Evolutionary conservation across 164 flowering plant genomes (phyloP).

Genomic region (Kingdonia uniflora): DNA sequence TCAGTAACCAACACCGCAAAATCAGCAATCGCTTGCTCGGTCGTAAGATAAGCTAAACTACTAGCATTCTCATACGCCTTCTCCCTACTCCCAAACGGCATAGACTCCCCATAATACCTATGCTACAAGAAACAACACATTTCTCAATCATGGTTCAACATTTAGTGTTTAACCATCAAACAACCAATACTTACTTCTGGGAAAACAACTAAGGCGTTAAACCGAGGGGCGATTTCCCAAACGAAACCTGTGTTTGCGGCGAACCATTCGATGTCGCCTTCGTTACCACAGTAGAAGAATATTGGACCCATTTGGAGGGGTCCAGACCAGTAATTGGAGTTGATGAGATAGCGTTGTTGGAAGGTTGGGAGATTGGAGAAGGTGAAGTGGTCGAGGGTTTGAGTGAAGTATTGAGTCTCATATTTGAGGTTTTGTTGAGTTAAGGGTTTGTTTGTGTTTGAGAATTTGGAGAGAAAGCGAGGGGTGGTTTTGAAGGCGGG

Average conservation of each 20-base stretch:
- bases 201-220: conserved; percentile 75
- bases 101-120: conserved; percentile 85
- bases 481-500: conserved; percentile 14
- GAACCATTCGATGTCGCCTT: conserved; percentile 92
- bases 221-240: conserved; percentile 87
- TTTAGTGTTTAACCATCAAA: neutral
- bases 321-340: conserved; percentile 57
- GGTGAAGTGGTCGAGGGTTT: conserved; percentile 84
- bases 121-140: conserved; percentile 37
- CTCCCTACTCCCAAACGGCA: conserved; percentile 76
- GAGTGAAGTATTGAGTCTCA: conserved; percentile 55
- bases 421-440: conserved; percentile 19
- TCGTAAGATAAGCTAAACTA: conserved; percentile 57
- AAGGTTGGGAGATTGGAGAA: conserved; percentile 44
- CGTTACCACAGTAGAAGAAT: conserved; percentile 87
- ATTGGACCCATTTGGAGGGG: conserved; percentile 45
- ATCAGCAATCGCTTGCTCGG: conserved; percentile 91
- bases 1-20: conserved; percentile 62
- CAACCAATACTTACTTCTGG: conserved; percentile 43
- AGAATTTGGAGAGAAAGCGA: conserved; percentile 28
- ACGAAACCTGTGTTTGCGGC: conserved; percentile 77
- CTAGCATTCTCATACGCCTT: conserved; percentile 57
- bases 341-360: conserved; percentile 68
- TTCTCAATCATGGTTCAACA: neutral
- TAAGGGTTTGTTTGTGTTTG: conserved; percentile 11